Percentiles rank a stretch among this genome's conserved stretches.
Evolutionary conservation across 805 yeast genomes (phyloP).

Genomic region (Saturnispora kantuleensis): DNA sequence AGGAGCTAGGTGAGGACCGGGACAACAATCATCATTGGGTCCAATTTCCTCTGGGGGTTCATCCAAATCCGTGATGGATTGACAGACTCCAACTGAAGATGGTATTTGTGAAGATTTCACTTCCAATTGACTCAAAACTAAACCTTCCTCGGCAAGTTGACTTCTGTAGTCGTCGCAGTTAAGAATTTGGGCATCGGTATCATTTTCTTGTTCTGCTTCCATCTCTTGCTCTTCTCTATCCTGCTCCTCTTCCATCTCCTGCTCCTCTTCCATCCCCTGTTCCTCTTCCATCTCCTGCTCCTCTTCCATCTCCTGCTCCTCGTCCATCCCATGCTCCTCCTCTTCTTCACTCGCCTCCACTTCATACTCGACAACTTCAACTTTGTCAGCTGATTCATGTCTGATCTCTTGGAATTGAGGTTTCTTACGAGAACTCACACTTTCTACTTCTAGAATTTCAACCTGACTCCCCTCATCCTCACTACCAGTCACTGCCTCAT

Average conservation of each 20-base stretch:
- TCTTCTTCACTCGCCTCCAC: slow-evolving; percentile 9
- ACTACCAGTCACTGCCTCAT: neutral
- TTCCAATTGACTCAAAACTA: neutral
- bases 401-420: neutral
- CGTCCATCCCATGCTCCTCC: neutral
- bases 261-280: neutral
- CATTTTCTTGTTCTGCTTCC: slow-evolving; percentile 6
- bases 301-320: slow-evolving; percentile 6
- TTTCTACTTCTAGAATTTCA: neutral
- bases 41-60: no score
- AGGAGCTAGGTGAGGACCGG: no score
- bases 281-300: neutral
- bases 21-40: no score
- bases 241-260: slow-evolving; percentile 6
- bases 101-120: neutral
- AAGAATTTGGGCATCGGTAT: no score
- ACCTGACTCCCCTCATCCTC: neutral
- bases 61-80: no score
- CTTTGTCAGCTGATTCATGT: neutral
- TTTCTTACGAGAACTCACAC: neutral
- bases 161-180: no score
- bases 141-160: neutral
- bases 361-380: neutral
- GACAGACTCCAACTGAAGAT: neutral
- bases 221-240: slow-evolving; percentile 3